phyloP scores from a whole-genome alignment of 805 yeast species.

The Saccharomyces jurei region DNA sequence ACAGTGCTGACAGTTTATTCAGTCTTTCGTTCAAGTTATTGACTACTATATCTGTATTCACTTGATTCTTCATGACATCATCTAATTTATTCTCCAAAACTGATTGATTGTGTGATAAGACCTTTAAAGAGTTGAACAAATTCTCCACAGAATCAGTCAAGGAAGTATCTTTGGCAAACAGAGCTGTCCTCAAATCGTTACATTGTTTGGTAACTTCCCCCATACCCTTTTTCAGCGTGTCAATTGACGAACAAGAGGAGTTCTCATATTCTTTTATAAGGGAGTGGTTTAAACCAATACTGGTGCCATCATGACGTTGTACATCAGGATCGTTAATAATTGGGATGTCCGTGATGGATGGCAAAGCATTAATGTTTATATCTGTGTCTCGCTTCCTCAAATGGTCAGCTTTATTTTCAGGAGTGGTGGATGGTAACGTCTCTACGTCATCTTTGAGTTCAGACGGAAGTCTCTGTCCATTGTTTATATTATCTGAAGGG shows the following conservation, averaged over 20 bases:
- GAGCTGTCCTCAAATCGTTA: slow-evolving; percentile 12
- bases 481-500: neutral
- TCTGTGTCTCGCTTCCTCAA: neutral
- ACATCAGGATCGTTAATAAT: neutral
- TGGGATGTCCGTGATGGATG: neutral
- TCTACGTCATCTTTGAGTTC: neutral
- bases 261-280: neutral
- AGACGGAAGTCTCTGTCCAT: neutral
- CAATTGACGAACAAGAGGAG: neutral
- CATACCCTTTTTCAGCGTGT: slow-evolving; percentile 6
- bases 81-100: slow-evolving; percentile 30
- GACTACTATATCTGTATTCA: slow-evolving; percentile 29
- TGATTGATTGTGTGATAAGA: slow-evolving; percentile 28
- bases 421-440: neutral
- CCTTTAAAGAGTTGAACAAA: slow-evolving; percentile 22
- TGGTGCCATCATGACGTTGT: neutral
- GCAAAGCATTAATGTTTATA: neutral
- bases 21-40: slow-evolving; percentile 22
- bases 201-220: slow-evolving; percentile 8
- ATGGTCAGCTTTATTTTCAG: neutral
- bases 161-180: slow-evolving; percentile 13
- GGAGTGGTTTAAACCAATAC: neutral
- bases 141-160: slow-evolving; percentile 16
- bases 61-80: slow-evolving; percentile 29
- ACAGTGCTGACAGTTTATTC: slow-evolving; percentile 7